These are phyloP conservation scores for Microascus cirrosus DNA, from an alignment of 2,329 filamentous ascomycete species.

Conservation along the genomic window DNA sequence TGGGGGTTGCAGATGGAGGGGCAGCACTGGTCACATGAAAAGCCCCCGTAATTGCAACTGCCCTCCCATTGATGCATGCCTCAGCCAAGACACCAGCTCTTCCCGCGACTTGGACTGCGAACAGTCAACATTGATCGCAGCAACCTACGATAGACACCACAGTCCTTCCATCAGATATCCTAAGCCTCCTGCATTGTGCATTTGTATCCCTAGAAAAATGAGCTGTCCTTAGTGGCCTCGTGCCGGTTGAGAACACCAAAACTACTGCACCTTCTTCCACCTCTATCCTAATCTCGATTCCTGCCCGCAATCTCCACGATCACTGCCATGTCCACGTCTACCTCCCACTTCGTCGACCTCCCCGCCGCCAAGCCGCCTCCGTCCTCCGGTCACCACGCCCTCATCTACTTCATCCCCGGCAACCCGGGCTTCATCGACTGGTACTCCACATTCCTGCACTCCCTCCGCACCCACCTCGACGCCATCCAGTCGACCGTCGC, in stretches of 20 bases:
- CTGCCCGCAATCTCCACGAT: background rate
- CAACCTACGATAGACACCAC: background rate
- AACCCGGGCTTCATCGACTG: conserved; percentile 69
- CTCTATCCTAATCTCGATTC: background rate
- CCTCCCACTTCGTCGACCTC: conserved; percentile 7
- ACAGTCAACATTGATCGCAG: background rate
- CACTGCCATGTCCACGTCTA: background rate
- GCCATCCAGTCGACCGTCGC: conserved; percentile 22
- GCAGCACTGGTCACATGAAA: background rate
- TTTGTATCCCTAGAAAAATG: background rate
- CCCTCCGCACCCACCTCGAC: conserved; percentile 42
- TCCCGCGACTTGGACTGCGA: background rate
- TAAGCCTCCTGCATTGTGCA: background rate
- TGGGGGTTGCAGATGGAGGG: conserved; percentile 1
- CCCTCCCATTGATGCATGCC: background rate
- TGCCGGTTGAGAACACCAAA: background rate
- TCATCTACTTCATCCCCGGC: conserved; percentile 65
- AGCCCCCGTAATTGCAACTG: background rate
- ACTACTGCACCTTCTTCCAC: background rate
- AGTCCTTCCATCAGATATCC: background rate
- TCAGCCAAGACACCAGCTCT: background rate
- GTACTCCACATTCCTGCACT: conserved; percentile 56
- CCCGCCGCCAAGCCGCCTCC: conserved; percentile 14
- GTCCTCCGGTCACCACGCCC: conserved; percentile 18
- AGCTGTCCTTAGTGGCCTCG: background rate